Base-by-base conservation (phyloP, 805 yeast genomes). In the Teunomyces stri region DNA sequence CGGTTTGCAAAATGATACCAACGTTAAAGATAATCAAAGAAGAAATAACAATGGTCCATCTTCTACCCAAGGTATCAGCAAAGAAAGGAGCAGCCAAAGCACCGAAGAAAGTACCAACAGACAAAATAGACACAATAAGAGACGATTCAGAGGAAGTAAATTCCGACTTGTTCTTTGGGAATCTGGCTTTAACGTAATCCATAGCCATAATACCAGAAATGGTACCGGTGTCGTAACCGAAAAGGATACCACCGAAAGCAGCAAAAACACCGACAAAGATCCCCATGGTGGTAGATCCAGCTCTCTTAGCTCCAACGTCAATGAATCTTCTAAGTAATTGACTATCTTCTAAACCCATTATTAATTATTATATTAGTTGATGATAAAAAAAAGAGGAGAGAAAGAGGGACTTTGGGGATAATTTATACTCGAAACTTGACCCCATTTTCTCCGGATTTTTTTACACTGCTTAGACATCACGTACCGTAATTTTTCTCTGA, bases 261-360 rank as follows among this genome's bases (percentile, higher is more conserved):
- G 74, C 75, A 51, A 68, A 69, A 31, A 61, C 57, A 51, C 74
- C 74, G 22, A 70, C 71, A 42, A 65, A 53, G 58, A 69, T 66
- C 42, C 71, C 71, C 72, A 69, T 69, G 37, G 64, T 42, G 53
- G 74, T 61, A 46, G 74, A 69, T 13, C 75, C 82, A 44, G 76
- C 75, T 46, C 65, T 68, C 59, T 74, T 76, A 40, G 75, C 77
- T 34, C 76, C 80, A 20, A 72, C 65, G 40, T 75, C 71, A 57
- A 74, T 62, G 56, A 58, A 72, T 48, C 53, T 67, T 53, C 58
- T 60, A 37, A 66, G 48, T 34, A 68, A 48, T 38, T 55, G 51
- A 53, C 56, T 63, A 54, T 68, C 67, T 64, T 69, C 73, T 53
- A 70, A 63, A 55, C 74, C 74, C 75, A 70, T 70, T 37, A 31